Evolutionary conservation across 2,329 filamentous ascomycete genomes (phyloP), one percentile per base, ranked within the genome.

Genomic region (Talaromyces sp.): DNA sequence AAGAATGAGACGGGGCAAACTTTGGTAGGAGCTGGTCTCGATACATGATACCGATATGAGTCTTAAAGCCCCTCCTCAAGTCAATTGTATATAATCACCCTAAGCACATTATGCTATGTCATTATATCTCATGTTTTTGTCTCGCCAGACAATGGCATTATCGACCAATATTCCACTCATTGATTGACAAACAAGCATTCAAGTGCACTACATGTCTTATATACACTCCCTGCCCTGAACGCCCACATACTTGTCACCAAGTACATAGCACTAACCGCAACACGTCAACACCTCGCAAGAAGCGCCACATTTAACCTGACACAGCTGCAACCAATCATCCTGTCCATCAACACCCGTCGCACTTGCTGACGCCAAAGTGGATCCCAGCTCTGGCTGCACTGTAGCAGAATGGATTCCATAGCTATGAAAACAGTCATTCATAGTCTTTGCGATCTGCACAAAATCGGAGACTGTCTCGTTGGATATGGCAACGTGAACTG

Each of bases 361-460:
- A 6, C 28, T 60, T 8, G 31, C 18, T 14, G 58, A 52, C 12
- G 37, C 63, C 3, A 42, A 44, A 21, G 68, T 65, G 0, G 59
- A 60, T 5, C 70, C 71, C 16, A 82, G 68, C 71, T 91, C 88
- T 0, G 89, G 88, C 75, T 92, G 89, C 39, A 93, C 71, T 1
- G 89, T 91, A 3, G 80, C 82, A 14, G 87, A 89, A 72, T 92
- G 87, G 65, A 92, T 86, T 5, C 88, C 89, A 69, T 91, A 91
- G 2, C 84, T 87, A 69, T 90, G 88, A 42, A 92, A 81, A 70
- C 88, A 91, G 71, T 91, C 84, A 63, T 83, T 83, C 61, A 90
- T 84, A 2, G 82, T 84, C 68, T 82, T 84, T 2, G 87, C 86
- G 64, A 83, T 83, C 58, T 80, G 78, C 76, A 85, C 82, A 70